Evolutionary conservation across 306 rosid genomes (phyloP).

Genomic region (Cucumis hystrix): DNA sequence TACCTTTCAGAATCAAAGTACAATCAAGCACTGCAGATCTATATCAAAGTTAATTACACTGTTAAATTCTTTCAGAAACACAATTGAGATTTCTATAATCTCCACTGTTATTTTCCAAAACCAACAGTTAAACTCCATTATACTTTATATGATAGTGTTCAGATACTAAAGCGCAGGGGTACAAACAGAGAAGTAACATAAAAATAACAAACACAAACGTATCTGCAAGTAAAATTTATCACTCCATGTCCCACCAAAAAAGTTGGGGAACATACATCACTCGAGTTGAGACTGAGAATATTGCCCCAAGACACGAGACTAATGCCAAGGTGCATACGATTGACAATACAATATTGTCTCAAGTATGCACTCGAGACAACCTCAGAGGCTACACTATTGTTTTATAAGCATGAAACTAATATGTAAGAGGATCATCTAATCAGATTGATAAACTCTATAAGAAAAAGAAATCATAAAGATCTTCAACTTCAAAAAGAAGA

Average conservation of each 20-base stretch:
- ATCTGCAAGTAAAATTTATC: not conserved
- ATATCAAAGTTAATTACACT: not conserved
- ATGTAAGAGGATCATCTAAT: not conserved
- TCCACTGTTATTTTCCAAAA: not conserved
- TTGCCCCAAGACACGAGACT: not conserved
- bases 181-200: not conserved
- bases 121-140: not conserved
- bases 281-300: not conserved
- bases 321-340: not conserved
- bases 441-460: not conserved
- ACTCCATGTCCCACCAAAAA: not conserved
- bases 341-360: not conserved
- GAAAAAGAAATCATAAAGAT: not conserved
- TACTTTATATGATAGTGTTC: not conserved
- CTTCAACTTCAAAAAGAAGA: not conserved
- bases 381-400: not conserved
- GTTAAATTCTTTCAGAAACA: not conserved
- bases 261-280: not conserved
- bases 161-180: not conserved
- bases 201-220: not conserved
- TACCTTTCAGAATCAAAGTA: not conserved
- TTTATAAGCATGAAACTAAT: not conserved
- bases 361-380: not conserved
- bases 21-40: not conserved
- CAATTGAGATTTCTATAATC: not conserved